Percentiles rank a stretch among this genome's conserved stretches.
Conservation (phyloP, 129 eudicot species). For the Erigeron canadensis region DNA sequence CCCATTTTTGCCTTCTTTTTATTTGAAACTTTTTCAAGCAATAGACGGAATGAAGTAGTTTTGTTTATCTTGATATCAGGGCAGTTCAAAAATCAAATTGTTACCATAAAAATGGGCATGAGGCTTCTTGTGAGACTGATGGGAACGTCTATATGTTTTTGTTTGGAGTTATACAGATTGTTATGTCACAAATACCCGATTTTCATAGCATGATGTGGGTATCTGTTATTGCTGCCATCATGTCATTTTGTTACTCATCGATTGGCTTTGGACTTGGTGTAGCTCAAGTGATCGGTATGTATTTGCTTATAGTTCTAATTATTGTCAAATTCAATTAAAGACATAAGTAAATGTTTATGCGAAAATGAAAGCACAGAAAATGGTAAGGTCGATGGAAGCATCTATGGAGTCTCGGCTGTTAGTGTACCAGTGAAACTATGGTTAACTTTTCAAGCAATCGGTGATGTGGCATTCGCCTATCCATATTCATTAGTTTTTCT, state of each 20-base stretch:
- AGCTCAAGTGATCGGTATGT: conserved; percentile 53
- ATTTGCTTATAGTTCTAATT: not conserved
- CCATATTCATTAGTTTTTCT: conserved; percentile 69
- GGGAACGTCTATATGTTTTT: conserved; percentile 48
- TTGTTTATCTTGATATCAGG: conserved; percentile 33
- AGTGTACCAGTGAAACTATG: conserved; percentile 56
- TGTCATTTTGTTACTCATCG: conserved; percentile 69
- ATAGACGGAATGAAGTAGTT: not conserved
- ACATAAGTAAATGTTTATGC: not conserved
- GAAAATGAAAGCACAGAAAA: conserved; percentile 42
- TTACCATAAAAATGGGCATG: conserved; percentile 59
- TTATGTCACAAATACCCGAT: conserved; percentile 69
- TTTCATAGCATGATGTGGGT: conserved; percentile 69
- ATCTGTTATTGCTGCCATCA: conserved; percentile 64
- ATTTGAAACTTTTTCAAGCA: not conserved
- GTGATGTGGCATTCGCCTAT: conserved; percentile 84
- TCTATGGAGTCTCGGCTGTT: conserved; percentile 57
- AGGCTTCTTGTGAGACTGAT: conserved; percentile 42
- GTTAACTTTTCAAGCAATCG: conserved; percentile 68
- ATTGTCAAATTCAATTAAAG: not conserved
- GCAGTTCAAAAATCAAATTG: conserved; percentile 68
- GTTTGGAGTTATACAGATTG: conserved; percentile 60
- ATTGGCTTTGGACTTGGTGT: conserved; percentile 72
- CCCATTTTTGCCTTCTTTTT: not conserved
- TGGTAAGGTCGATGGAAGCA: conserved; percentile 64